Evolutionary conservation across 2,329 filamentous ascomycete species (phyloP).

Genomic region (Thyridium curvatum): DNA sequence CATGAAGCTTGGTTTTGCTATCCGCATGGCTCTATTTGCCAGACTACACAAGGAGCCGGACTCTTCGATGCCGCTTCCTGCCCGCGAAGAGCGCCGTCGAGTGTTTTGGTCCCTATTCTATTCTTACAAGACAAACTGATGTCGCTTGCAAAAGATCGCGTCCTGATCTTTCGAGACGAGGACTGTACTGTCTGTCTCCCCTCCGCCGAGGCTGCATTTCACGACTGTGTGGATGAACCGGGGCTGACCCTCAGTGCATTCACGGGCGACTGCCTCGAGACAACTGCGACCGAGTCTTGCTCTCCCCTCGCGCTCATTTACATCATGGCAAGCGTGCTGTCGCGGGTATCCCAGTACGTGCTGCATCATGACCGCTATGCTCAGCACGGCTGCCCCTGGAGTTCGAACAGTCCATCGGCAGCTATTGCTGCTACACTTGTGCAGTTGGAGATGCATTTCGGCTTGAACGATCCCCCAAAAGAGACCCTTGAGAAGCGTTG

Average conservation of each 20-base stretch:
- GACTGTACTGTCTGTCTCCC: neutral
- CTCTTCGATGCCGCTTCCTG: neutral
- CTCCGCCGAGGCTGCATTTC: neutral
- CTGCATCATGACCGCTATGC: neutral
- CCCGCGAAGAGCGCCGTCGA: neutral
- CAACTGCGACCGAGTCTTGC: neutral
- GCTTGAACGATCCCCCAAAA: neutral
- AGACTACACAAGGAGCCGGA: neutral
- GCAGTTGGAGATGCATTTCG: slow-evolving; percentile 1
- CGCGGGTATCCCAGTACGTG: slow-evolving; percentile 1
- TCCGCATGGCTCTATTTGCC: neutral
- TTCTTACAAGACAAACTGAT: slow-evolving; percentile 1
- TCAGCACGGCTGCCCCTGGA: neutral
- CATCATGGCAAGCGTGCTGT: neutral
- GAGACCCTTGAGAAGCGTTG: neutral
- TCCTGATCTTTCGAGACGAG: neutral
- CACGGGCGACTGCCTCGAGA: slow-evolving; percentile 6
- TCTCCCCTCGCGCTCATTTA: neutral
- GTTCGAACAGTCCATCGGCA: neutral
- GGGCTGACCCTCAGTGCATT: slow-evolving; percentile 3
- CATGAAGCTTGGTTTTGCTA: slow-evolving; percentile 1
- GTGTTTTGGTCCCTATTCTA: slow-evolving; percentile 1
- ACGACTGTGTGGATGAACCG: neutral
- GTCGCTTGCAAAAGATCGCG: neutral
- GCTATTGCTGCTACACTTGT: neutral